phyloP scores from a whole-genome alignment of 2,329 filamentous ascomycete species.

The Curvularia spicifera region DNA sequence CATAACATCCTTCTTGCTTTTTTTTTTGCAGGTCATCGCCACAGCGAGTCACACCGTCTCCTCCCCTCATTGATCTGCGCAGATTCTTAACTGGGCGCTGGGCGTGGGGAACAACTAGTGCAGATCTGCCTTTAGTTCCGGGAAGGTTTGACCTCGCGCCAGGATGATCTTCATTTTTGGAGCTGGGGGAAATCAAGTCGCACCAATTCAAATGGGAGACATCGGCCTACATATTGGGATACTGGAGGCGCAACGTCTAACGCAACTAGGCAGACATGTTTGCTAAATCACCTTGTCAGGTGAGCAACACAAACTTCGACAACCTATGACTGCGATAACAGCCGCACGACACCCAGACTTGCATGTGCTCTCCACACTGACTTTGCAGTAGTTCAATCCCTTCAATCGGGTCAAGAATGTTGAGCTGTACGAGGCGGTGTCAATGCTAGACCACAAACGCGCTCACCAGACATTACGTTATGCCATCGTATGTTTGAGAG shows the following conservation, averaged over 20 bases:
- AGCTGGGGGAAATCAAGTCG: conserved; percentile 1
- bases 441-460: not conserved
- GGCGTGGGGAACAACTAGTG: conserved; percentile 9
- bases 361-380: not conserved
- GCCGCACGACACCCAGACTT: not conserved
- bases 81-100: conserved; percentile 2
- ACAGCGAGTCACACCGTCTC: not conserved
- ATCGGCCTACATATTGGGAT: not conserved
- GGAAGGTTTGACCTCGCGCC: conserved; percentile 5
- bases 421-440: not conserved
- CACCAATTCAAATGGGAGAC: not conserved
- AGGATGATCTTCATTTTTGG: conserved; percentile 9
- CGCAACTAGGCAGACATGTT: conserved; percentile 1
- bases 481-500: not conserved
- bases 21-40: not conserved
- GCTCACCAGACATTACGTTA: not conserved
- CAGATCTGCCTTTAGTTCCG: conserved; percentile 13
- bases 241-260: conserved; percentile 2
- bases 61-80: conserved; percentile 8
- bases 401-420: not conserved
- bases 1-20: conserved; percentile 1
- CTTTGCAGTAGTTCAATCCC: not conserved
- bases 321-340: not conserved
- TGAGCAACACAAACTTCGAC: not conserved
- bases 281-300: not conserved